Percentiles rank a stretch among this genome's conserved stretches.
phyloP scores from a whole-genome alignment of 2,329 filamentous ascomycete species.

The Xylariaceae sp. region DNA sequence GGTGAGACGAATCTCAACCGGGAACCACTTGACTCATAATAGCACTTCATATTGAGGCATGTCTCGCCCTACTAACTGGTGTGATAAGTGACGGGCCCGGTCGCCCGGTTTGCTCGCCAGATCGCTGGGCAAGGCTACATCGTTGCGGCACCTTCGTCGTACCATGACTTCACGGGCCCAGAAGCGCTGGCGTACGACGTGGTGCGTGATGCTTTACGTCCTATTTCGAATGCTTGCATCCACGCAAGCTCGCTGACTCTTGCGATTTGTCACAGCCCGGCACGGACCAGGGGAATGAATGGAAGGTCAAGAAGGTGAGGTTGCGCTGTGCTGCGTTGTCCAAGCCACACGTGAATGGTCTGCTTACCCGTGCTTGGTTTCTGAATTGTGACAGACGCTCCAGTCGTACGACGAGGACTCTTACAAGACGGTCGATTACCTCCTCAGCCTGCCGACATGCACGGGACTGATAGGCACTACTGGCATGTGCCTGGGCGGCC shows the following conservation, averaged over 20 bases:
- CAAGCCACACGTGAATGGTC: slow-evolving; percentile 3
- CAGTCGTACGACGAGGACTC: slow-evolving; percentile 83
- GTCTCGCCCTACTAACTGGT: background rate
- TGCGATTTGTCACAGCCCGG: slow-evolving; percentile 48
- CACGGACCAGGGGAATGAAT: slow-evolving; percentile 81
- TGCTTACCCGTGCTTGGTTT: background rate
- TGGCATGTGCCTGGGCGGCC: slow-evolving; percentile 91
- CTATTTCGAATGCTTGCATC: background rate
- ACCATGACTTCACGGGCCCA: slow-evolving; percentile 88
- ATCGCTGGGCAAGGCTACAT: slow-evolving; percentile 93
- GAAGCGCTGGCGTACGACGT: slow-evolving; percentile 81
- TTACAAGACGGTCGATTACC: slow-evolving; percentile 61
- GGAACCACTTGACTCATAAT: no score
- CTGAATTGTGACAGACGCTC: slow-evolving; percentile 55
- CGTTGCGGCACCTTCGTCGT: slow-evolving; percentile 82
- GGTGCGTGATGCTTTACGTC: background rate
- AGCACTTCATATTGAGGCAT: slow-evolving; percentile 38
- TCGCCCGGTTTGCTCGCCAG: slow-evolving; percentile 82
- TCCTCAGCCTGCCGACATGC: slow-evolving; percentile 70
- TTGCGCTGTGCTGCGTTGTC: slow-evolving; percentile 9
- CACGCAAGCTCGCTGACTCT: background rate
- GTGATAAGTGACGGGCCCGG: slow-evolving; percentile 74
- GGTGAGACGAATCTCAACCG: slow-evolving; percentile 54
- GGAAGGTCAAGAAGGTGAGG: slow-evolving; percentile 72
- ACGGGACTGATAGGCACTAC: slow-evolving; percentile 75